Conservation (phyloP, 2,329 filamentous ascomycete species). For the Colletotrichum australisinense region DNA sequence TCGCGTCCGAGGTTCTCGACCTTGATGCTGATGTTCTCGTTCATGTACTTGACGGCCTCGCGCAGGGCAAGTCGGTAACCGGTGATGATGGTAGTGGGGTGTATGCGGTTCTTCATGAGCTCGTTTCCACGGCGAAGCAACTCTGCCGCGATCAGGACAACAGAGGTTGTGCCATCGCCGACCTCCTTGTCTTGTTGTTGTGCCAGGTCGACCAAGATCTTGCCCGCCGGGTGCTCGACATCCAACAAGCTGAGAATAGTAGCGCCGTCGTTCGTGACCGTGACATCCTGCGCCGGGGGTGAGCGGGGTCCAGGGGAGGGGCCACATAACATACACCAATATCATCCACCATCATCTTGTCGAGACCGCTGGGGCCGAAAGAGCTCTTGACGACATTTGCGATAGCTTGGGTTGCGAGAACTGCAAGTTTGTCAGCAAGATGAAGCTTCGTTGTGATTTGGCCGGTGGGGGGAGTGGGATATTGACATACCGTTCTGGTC, state of each 20-base stretch:
- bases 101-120: slow-evolving; percentile 99
- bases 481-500: slow-evolving; percentile 85
- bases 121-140: slow-evolving; percentile 94
- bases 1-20: slow-evolving; percentile 92
- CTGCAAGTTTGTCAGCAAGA: slow-evolving; percentile 57
- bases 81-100: slow-evolving; percentile 99
- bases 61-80: slow-evolving; percentile 95
- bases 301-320: slow-evolving; percentile 37
- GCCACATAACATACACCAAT: slow-evolving; percentile 77
- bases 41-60: slow-evolving; percentile 98
- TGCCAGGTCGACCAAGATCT: slow-evolving; percentile 96
- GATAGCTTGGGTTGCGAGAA: slow-evolving; percentile 95
- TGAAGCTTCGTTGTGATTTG: slow-evolving; percentile 33
- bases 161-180: slow-evolving; percentile 96
- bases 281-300: slow-evolving; percentile 78
- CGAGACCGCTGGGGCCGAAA: slow-evolving; percentile 94
- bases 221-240: slow-evolving; percentile 97
- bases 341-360: slow-evolving; percentile 99
- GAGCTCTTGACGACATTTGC: slow-evolving; percentile 99
- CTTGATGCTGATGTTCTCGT: slow-evolving; percentile 96
- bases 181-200: slow-evolving; percentile 99
- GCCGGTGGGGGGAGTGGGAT: not conserved
- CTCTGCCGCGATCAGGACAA: slow-evolving; percentile 96
- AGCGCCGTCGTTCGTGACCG: slow-evolving; percentile 97
- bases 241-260: slow-evolving; percentile 96